Percentiles rank a stretch among this genome's conserved stretches.
These are phyloP conservation scores for Aspergillus sparsus DNA, from an alignment of 495 filamentous ascomycete species.

Conservation along the genomic window DNA sequence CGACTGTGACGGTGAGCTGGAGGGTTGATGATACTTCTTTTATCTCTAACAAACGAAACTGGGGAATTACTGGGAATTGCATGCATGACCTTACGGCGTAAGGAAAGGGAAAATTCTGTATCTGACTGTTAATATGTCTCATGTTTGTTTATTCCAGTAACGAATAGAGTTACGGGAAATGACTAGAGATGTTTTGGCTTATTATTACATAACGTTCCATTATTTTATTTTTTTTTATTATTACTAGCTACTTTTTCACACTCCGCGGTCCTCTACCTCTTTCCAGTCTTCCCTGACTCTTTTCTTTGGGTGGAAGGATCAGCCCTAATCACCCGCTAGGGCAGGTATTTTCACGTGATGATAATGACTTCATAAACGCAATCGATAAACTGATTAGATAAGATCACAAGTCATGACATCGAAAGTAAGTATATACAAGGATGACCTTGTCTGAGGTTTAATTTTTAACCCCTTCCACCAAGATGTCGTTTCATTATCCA, in stretches of 20 bases:
- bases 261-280: too few species aligned
- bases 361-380: conserved; percentile 20
- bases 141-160: conserved; percentile 40
- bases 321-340: conserved; percentile 18
- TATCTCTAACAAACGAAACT: conserved; percentile 8
- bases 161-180: conserved; percentile 35
- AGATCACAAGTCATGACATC: not conserved
- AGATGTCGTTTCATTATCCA: not conserved
- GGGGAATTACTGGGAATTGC: conserved; percentile 41
- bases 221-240: not conserved
- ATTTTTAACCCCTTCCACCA: not conserved
- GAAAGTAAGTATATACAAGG: too few species aligned
- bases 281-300: not conserved
- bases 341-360: conserved; percentile 18
- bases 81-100: conserved; percentile 56
- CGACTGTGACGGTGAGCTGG: not conserved
- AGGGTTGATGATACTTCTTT: conserved; percentile 14
- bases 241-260: not conserved
- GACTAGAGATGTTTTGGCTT: conserved; percentile 17
- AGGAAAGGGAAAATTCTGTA: conserved; percentile 51
- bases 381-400: conserved; percentile 25
- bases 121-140: conserved; percentile 51
- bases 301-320: not conserved
- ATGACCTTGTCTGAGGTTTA: not conserved
- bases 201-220: conserved; percentile 3